These are phyloP conservation scores for Cryphonectria naterciae DNA, from an alignment of 2,329 filamentous ascomycete species.

Conservation along the genomic window DNA sequence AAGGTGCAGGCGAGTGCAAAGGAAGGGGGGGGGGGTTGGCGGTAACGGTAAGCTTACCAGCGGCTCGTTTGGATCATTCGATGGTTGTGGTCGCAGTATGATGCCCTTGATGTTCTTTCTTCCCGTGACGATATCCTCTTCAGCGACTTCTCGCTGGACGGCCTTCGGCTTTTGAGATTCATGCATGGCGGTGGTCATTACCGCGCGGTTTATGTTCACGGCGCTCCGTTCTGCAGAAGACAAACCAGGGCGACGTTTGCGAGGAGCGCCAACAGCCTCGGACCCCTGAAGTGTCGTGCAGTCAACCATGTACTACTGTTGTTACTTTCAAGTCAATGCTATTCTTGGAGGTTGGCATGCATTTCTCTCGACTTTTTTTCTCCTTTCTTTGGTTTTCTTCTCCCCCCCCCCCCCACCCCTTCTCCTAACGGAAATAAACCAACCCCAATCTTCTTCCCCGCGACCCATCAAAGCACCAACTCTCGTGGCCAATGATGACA, in stretches of 20 bases:
- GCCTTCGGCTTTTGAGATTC: neutral
- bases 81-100: conserved; percentile 14
- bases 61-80: conserved; percentile 18
- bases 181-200: neutral
- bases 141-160: neutral
- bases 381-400: neutral
- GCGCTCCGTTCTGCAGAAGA: neutral
- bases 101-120: conserved; percentile 5
- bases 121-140: conserved; percentile 1
- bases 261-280: neutral
- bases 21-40: no score
- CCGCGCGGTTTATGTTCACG: neutral
- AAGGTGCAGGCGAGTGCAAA: neutral
- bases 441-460: neutral
- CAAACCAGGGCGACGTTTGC: neutral
- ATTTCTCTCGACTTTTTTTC: neutral
- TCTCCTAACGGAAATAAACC: neutral
- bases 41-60: neutral
- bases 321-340: neutral
- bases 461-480: neutral
- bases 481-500: neutral
- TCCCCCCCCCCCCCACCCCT: no score
- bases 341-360: neutral
- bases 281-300: neutral
- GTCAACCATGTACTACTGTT: neutral